Evolutionary conservation across 2,329 filamentous ascomycete species (phyloP), one percentile per base, ranked within the genome.

Genomic region (Pseudopyrenochaeta lycopersici): DNA sequence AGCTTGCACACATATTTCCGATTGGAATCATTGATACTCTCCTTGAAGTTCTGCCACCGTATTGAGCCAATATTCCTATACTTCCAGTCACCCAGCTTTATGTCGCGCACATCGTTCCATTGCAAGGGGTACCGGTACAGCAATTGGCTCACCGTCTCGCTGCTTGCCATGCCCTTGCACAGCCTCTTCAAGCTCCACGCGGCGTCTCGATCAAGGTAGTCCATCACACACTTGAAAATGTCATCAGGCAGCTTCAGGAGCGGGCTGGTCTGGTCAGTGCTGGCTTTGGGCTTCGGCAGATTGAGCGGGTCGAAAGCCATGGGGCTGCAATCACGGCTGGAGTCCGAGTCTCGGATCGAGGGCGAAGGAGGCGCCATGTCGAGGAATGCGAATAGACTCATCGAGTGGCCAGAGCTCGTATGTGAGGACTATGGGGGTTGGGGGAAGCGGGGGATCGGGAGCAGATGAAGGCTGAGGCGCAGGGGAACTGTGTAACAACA

Each of bases 151-250:
- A 75, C 64, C 2, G 64, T 65, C 35, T 68, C 54, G 41, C 68
- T 74, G 36, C 41, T 58, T 17, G 70, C 58, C 64, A 74, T 60
- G 53, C 72, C 72, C 31, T 62, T 64, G 49, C 72, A 75, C 29
- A 68, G 43, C 6, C 64, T 59, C 62, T 74, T 75, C 21, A 75
- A 56, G n/a, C 63, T 60, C 66, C 66, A 73, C 10, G 72, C 72
- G 21, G 63, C 62, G 32, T 70, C 66, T 21, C 72, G 58, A 38
- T 73, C 65, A 5, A 75, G 63, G 46, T 75, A 72, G 59, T 75
- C 72, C 46, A 68, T 58, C 36, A 75, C 58, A 47, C 71, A 74
- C 41, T 67, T 69, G 64, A 75, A 74, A 41, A 75, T 70, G 50
- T 75, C 72, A 50, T 72, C 70, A 4, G 72, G 72, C 32, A 75